Evolutionary conservation across 2,329 filamentous ascomycete genomes (phyloP), one percentile per base, ranked within the genome.

Genomic region (Fusarium praegraminearum): DNA sequence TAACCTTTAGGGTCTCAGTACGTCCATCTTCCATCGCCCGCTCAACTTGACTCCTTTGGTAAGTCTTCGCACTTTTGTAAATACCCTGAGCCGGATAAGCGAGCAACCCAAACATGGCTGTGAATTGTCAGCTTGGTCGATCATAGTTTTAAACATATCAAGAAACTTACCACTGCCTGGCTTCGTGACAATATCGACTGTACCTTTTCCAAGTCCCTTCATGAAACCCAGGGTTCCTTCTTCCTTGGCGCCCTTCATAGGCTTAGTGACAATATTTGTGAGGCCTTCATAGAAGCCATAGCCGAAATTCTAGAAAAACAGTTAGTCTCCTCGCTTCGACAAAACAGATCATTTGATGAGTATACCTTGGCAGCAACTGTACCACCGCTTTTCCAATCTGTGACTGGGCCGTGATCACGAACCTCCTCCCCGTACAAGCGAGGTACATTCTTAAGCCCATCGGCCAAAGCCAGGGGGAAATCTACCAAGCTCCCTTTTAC

Each of bases 261-360:
- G 55, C 1, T 56, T 55, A 0, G 36, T 58, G 0, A 58, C 49
- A 7, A 58, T 55, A 15, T 35, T 52, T 7, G 50, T 55, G 0
- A 58, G 1, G 12, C 55, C 55, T 30, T 58, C 55, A 9, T 55
- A 56, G 4, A 58, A 56, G 2, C 50, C 50, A 13, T 35, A 5
- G 0, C 49, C 55, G 15, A 58, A 58, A 13, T 55, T 58, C 55
- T 56, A 12, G 22, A 26, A 44, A 26, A 5, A 12, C 3, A 2
- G 16, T 44, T 18, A 44, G 41, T 44, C 3, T 18, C 5, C 22
- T 26, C 22, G 9, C 22, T 24, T 18, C 9, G 18, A 26, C 15
- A 44, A 26, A 26, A 18, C n/a, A 20, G 5, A 20, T 18, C 0
- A 3, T 11, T 2, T 26, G 2, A 1, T 3, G 1, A 0, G 28